phyloP scores from a whole-genome alignment of 805 yeast species.

The Monosporozyma servazzii region DNA sequence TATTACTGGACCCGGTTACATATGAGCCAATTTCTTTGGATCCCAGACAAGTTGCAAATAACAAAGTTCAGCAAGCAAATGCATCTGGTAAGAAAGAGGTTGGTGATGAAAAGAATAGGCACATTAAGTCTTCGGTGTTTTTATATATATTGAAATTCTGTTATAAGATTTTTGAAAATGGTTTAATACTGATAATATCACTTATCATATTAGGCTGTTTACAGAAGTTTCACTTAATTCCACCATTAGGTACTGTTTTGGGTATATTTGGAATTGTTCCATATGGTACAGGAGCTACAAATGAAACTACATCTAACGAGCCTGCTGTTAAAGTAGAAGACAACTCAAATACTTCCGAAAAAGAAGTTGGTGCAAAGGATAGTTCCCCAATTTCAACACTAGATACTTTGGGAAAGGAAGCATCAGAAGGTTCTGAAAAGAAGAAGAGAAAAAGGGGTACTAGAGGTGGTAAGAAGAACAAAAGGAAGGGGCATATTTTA shows the following conservation, averaged over 20 bases:
- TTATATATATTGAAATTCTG: slow-evolving; percentile 5
- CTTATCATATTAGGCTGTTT: slow-evolving; percentile 22
- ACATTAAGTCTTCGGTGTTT: neutral
- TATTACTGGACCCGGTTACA: slow-evolving; percentile 23
- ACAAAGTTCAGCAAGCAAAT: neutral
- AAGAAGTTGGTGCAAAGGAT: neutral
- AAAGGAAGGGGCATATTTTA: neutral
- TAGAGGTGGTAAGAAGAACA: slow-evolving; percentile 68
- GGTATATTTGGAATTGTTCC: slow-evolving; percentile 26
- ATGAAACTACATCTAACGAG: neutral
- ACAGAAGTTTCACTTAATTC: slow-evolving; percentile 26
- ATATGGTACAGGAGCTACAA: neutral
- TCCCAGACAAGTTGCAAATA: neutral
- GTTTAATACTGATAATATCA: slow-evolving; percentile 31
- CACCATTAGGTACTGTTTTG: slow-evolving; percentile 26
- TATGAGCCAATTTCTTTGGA: slow-evolving; percentile 1
- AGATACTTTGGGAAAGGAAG: neutral
- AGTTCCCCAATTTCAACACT: slow-evolving; percentile 6
- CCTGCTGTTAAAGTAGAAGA: neutral
- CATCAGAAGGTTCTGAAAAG: slow-evolving; percentile 11
- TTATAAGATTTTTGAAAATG: slow-evolving; percentile 33
- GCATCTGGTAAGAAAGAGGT: neutral
- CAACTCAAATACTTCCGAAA: neutral
- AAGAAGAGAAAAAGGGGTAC: slow-evolving; percentile 73
- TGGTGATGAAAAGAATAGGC: neutral